These are phyloP conservation scores for Fragilaria radians DNA, from an alignment of 108 stramenopile species.

Conservation along the genomic window DNA sequence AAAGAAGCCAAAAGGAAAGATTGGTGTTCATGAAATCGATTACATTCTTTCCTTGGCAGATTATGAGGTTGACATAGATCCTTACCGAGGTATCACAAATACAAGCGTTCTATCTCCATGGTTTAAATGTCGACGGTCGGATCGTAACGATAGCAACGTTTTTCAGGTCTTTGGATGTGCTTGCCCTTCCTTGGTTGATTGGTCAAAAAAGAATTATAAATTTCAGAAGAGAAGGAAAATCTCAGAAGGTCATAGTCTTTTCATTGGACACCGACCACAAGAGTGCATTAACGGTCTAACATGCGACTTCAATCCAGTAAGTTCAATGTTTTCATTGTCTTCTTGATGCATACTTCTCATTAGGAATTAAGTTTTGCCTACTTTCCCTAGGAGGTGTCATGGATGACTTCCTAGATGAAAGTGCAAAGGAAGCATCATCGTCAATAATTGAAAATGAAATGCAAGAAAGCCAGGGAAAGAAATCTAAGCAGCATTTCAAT, in stretches of 20 bases:
- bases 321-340: background rate
- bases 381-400: slow-evolving; percentile 63
- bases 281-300: slow-evolving; percentile 13
- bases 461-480: background rate
- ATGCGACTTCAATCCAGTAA: slow-evolving; percentile 55
- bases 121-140: slow-evolving; percentile 33
- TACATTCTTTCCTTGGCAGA: too few species aligned
- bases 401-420: slow-evolving; percentile 29
- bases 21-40: too few species aligned
- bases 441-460: background rate
- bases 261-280: slow-evolving; percentile 13
- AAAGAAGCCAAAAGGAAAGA: too few species aligned
- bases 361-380: slow-evolving; percentile 39
- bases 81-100: slow-evolving; percentile 51
- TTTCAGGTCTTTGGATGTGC: slow-evolving; percentile 9
- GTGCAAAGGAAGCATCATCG: background rate
- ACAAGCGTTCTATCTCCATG: slow-evolving; percentile 32
- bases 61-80: slow-evolving; percentile 57
- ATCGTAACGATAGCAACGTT: slow-evolving; percentile 3
- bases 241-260: background rate
- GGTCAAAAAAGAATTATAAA: slow-evolving; percentile 14
- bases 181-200: slow-evolving; percentile 27
- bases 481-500: background rate
- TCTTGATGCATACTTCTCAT: background rate
- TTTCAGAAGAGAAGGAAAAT: slow-evolving; percentile 16